A percentile compares a stretch with the other conserved stretches of the same genome.
Conservation (phyloP, 345 rosid species). For the Combretum micranthum region DNA sequence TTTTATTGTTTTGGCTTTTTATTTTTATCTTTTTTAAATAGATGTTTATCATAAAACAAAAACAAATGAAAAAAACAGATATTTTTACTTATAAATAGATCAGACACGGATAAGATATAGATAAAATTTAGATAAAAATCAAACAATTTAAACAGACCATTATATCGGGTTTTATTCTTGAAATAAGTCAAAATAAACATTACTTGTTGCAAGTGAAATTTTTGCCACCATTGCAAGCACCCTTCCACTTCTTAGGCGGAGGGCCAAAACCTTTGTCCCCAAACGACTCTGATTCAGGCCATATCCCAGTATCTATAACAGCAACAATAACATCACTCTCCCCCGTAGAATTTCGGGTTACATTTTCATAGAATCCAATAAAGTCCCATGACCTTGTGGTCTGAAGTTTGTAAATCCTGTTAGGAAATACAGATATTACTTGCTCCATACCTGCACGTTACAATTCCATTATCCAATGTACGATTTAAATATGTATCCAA, state of each 20-base stretch:
- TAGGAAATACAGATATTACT: constrained; percentile 41
- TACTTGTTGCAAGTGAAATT: constrained; percentile 57
- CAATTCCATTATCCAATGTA: neutral
- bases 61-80: too few relatives aligned
- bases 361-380: constrained; percentile 21
- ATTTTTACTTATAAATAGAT: too few relatives aligned
- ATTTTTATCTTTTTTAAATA: too few relatives aligned
- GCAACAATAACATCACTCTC: constrained; percentile 36
- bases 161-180: too few relatives aligned
- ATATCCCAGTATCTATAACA: constrained; percentile 29
- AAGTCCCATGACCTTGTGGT: constrained; percentile 55
- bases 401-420: constrained; percentile 14
- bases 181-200: too few relatives aligned
- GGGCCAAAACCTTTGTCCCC: constrained; percentile 41
- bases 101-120: too few relatives aligned
- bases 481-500: neutral
- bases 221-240: constrained; percentile 24
- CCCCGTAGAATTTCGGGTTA: neutral
- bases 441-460: constrained; percentile 20
- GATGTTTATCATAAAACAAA: too few relatives aligned
- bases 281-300: constrained; percentile 45
- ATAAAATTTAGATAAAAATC: too few relatives aligned
- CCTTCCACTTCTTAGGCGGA: constrained; percentile 44
- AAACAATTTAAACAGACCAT: too few relatives aligned
- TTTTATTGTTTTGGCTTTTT: too few relatives aligned